Evolutionary conservation across 305 asterid species (phyloP).

Genomic region (Andrographis paniculata): DNA sequence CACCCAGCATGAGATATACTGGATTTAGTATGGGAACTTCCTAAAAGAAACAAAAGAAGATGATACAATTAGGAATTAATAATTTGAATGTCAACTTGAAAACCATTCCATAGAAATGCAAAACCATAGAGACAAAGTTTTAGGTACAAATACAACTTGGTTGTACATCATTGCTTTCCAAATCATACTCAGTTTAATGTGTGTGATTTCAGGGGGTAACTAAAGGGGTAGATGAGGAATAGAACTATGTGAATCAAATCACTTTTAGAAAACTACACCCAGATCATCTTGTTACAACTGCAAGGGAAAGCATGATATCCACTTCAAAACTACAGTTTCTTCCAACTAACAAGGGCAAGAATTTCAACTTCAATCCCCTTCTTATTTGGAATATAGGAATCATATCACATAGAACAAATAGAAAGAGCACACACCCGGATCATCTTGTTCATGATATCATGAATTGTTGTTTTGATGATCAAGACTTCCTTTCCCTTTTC

Average conservation of each 20-base stretch:
- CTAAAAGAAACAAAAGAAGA: conserved; percentile 34
- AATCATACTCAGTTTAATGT: neutral
- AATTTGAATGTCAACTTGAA: neutral
- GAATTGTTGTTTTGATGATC: conserved; percentile 87
- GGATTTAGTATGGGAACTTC: conserved; percentile 72
- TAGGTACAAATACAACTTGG: neutral
- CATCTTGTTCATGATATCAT: conserved; percentile 95
- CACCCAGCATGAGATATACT: conserved; percentile 72
- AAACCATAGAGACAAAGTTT: neutral
- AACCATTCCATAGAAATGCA: neutral
- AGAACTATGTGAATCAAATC: neutral
- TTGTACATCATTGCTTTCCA: neutral
- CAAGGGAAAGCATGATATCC: no score
- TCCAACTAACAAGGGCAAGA: neutral
- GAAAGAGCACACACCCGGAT: conserved; percentile 61
- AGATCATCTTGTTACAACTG: no score
- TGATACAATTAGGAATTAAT: neutral
- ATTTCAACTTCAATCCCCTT: neutral
- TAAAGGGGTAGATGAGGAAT: no score
- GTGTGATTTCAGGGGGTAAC: no score
- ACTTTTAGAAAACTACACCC: no score
- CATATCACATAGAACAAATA: no score
- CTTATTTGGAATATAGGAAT: conserved; percentile 7
- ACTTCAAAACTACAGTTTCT: no score
- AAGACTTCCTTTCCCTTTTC: conserved; percentile 91